Base-by-base conservation (phyloP, 805 yeast genomes). In the Suhomyces kilbournensis region DNA sequence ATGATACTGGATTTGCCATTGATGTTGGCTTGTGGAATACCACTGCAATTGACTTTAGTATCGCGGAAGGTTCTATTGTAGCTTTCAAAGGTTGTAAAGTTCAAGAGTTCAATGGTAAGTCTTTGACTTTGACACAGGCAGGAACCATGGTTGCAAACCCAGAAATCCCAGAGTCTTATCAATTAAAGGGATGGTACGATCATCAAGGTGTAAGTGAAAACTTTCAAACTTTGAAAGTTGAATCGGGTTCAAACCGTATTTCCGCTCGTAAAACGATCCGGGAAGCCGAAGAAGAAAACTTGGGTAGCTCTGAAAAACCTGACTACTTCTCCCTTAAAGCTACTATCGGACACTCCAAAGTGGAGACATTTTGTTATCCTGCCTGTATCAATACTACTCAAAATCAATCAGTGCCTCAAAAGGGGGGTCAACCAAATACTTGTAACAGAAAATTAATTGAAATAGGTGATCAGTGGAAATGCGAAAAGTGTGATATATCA, bases 111-210 rank as follows among this genome's bases (percentile, higher is more conserved):
- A 85, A 86, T 53, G 97, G 97, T 23, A 84, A 93, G 65, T 80
- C 89, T 12, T 75, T 94, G 59, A 86, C 96, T 1, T 79, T 91
- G 68, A 84, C 92, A 22, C 90, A 86, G 55, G 79, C 89, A 9
- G 91, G 97, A 19, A 80, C 88, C 1, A 71, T 94, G 57, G 68
- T 84, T 35, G 79, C 88, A 10, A 89, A 90, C 62, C 99, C 99
- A 2, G 97, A 92, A 64, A 80, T 88, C 20, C 85, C 89, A 17
- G 97, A 90, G 67, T 93, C 97, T 3, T 90, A 84, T 67, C 79
- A 82, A 50, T 79, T 94, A 60, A 90, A 90, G 69, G 98, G 98
- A 6, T 94, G 99, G 99, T 94, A 84, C 64, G 96, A 90, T 63
- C 80, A 86, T 40, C 83, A 81, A 59, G 97, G 97, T 39, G 77